Base-by-base conservation (phyloP, 257 asterid species). In the Leonotis leonurus region DNA sequence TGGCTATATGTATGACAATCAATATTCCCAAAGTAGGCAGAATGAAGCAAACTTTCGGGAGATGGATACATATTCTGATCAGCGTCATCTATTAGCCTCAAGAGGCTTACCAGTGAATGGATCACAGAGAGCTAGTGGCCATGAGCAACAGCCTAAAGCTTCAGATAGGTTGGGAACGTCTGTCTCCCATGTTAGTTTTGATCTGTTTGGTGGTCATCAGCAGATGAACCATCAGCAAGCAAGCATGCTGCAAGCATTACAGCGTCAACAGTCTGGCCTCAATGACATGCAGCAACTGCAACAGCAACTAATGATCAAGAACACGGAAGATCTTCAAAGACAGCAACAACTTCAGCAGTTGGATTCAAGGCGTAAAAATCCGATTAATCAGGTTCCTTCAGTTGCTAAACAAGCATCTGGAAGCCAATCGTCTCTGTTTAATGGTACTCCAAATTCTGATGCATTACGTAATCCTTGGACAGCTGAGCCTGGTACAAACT, bases 161-260 rank as follows among this genome's bases (percentile, higher is more conserved):
- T 74, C 81, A 57, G 81, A 64, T 64, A 77, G 84, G 69, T 65
- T 82, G 37, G 69, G 17, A 24, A 59, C 83, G 33, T 75, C 86
- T 26, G 84, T 60, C 22, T 63, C 86, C 70, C 85, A 84, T 62
- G 78, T 75, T 43, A 68, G 81, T 74, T 88, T 84, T 66, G 91
- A 88, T 76, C 81, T 88, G 56, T 88, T 88, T 64, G 91, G 95
- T 66, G 81, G 83, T 71, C 95, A 80, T 60, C 86, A 79, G 66
- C 94, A 75, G 78, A 80, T 76, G 81, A 75, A 54, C 69, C 76
- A 61, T 70, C 85, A 82, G 37, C 92, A 84, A 53, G 37, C 81
- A 35, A 77, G 73, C 73, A 45, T 71, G 72, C 69, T 70, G 56
- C 89, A 75, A 40, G 60, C 84, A 25, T 60, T 85, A 75, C 88